phyloP scores from a whole-genome alignment of 176 grass and related monocot genomes.

The Avena insularis region DNA sequence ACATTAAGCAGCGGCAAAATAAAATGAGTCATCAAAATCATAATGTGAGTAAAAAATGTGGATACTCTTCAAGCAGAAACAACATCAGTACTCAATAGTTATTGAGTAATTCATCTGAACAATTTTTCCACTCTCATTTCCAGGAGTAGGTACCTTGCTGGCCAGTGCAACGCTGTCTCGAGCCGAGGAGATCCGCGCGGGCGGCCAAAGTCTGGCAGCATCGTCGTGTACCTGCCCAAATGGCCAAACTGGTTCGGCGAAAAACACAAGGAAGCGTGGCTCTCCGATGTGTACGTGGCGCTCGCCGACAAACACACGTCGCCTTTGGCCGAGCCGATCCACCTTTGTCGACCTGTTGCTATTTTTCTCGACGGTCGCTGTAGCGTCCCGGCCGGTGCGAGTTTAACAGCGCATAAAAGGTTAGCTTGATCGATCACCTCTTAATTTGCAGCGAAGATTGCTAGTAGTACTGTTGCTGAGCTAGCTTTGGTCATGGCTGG shows the following conservation, averaged over 20 bases:
- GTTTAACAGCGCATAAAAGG: neutral
- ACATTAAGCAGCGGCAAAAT: no score
- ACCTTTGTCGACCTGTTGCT: neutral
- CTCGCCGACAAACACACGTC: neutral
- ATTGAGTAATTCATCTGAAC: no score
- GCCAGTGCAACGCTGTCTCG: neutral
- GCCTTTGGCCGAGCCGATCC: neutral
- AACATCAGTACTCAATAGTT: no score
- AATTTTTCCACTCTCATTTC: no score
- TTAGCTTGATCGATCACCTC: neutral
- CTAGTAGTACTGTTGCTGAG: neutral
- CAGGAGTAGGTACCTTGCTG: neutral
- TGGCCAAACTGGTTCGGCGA: neutral
- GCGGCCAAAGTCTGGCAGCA: neutral
- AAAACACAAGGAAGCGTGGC: neutral
- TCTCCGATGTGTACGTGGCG: neutral
- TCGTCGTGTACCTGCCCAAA: neutral
- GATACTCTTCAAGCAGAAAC: no score
- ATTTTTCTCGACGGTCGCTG: neutral
- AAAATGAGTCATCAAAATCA: no score
- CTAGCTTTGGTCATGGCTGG: slow-evolving; percentile 29
- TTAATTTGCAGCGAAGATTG: neutral
- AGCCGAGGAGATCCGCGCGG: neutral
- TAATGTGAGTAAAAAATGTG: no score
- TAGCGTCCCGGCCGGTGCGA: neutral